These are phyloP conservation scores for Eimeria praecox DNA, from an alignment of 169 alveolate genomes.

Conservation along the genomic window DNA sequence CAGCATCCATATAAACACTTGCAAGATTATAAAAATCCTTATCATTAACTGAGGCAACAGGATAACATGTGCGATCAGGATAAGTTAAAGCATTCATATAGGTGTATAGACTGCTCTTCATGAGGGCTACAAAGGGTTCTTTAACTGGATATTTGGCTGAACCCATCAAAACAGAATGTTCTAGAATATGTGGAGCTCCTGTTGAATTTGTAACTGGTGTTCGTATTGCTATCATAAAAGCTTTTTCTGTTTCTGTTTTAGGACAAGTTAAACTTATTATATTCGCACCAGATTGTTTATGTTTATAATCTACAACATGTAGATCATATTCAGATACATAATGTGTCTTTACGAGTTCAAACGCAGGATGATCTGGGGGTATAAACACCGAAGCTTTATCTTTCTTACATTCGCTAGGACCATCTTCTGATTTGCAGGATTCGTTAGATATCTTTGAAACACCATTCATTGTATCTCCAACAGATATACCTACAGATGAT, in stretches of 20 bases:
- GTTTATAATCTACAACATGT: slow-evolving; percentile 3
- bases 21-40: slow-evolving; percentile 89
- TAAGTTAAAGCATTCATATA: slow-evolving; percentile 93
- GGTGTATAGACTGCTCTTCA: slow-evolving; percentile 91
- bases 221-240: slow-evolving; percentile 70
- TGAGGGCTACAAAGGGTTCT: slow-evolving; percentile 90
- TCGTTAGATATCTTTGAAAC: too few species aligned
- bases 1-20: slow-evolving; percentile 91
- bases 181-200: slow-evolving; percentile 92
- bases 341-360: slow-evolving; percentile 16
- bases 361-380: slow-evolving; percentile 73
- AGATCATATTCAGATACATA: slow-evolving; percentile 52
- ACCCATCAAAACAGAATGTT: slow-evolving; percentile 93
- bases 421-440: not conserved
- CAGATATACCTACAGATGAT: not conserved
- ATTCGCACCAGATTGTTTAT: slow-evolving; percentile 53
- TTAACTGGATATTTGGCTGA: slow-evolving; percentile 89
- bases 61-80: slow-evolving; percentile 92
- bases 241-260: slow-evolving; percentile 63
- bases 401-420: not conserved
- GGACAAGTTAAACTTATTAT: slow-evolving; percentile 25
- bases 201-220: slow-evolving; percentile 70
- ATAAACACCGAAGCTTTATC: not conserved
- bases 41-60: slow-evolving; percentile 91
- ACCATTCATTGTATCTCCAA: not conserved